phyloP scores from a whole-genome alignment of 2,329 filamentous ascomycete genomes.

The Penicillium freii region DNA sequence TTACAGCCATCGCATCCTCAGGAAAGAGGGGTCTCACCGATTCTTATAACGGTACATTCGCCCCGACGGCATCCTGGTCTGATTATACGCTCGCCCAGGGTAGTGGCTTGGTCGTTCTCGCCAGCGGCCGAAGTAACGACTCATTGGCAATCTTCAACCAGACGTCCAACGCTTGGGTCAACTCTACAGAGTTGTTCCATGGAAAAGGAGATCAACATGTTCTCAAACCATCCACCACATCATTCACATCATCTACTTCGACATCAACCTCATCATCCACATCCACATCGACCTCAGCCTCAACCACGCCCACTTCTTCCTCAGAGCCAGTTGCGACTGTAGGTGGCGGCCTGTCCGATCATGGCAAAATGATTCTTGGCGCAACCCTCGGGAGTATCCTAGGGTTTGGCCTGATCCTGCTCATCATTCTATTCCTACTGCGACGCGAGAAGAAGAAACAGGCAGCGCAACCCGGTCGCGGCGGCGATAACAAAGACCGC shows the following conservation, averaged over 20 bases:
- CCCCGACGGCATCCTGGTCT: conserved; percentile 63
- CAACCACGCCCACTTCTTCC: conserved; percentile 31
- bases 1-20: conserved; percentile 46
- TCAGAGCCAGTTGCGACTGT: conserved; percentile 35
- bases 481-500: conserved; percentile 57
- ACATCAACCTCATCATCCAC: conserved; percentile 32
- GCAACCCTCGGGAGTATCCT: conserved; percentile 79
- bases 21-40: conserved; percentile 48
- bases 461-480: conserved; percentile 44
- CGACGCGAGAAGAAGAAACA: conserved; percentile 48
- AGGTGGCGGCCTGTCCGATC: conserved; percentile 28
- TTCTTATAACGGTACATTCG: conserved; percentile 77
- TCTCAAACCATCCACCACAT: conserved; percentile 19
- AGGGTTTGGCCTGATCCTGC: conserved; percentile 68
- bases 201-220: conserved; percentile 26
- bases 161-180: conserved; percentile 72
- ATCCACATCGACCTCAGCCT: conserved; percentile 34
- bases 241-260: conserved; percentile 22
- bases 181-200: conserved; percentile 64
- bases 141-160: conserved; percentile 76
- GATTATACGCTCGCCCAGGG: conserved; percentile 71
- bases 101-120: conserved; percentile 68
- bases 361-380: conserved; percentile 65
- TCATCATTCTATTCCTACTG: conserved; percentile 68
- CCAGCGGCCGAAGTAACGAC: conserved; percentile 68